Evolutionary conservation across 2,329 filamentous ascomycete species (phyloP).

Genomic region (Trichoderma koningii): DNA sequence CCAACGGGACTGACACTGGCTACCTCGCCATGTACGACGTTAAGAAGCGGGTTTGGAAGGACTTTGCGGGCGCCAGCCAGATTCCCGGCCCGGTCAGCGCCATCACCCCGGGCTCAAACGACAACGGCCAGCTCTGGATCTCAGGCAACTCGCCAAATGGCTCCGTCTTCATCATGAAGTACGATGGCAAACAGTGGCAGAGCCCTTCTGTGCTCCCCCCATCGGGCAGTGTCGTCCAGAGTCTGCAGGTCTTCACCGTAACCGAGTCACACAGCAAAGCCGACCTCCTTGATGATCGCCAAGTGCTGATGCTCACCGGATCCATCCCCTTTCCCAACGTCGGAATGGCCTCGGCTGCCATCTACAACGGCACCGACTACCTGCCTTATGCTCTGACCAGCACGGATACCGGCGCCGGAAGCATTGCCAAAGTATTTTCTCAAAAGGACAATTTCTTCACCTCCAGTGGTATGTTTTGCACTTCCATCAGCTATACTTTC

Average conservation of each 20-base stretch:
- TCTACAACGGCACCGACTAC: constrained; percentile 82
- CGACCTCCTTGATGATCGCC: constrained; percentile 63
- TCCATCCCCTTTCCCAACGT: constrained; percentile 73
- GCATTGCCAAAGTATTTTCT: constrained; percentile 79
- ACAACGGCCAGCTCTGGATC: constrained; percentile 77
- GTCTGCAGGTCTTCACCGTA: constrained; percentile 78
- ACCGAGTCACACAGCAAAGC: constrained; percentile 66
- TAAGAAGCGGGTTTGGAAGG: constrained; percentile 65
- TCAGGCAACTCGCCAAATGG: constrained; percentile 67
- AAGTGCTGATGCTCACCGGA: constrained; percentile 83
- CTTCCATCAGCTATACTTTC: background rate
- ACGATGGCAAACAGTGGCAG: constrained; percentile 71
- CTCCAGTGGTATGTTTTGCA: constrained; percentile 52
- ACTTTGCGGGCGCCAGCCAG: constrained; percentile 60
- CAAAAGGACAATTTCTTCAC: constrained; percentile 77
- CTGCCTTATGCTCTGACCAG: constrained; percentile 77
- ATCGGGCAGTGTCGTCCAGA: constrained; percentile 67
- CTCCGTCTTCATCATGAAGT: constrained; percentile 78
- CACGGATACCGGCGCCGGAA: constrained; percentile 65
- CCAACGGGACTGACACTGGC: constrained; percentile 62
- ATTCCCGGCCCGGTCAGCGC: constrained; percentile 81
- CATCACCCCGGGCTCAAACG: constrained; percentile 71
- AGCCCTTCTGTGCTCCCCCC: constrained; percentile 65
- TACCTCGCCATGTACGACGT: constrained; percentile 74
- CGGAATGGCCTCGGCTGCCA: constrained; percentile 79